Conservation (phyloP, 1,284 basidiomycete genomes). For the Moesziomyces globuligerus region DNA sequence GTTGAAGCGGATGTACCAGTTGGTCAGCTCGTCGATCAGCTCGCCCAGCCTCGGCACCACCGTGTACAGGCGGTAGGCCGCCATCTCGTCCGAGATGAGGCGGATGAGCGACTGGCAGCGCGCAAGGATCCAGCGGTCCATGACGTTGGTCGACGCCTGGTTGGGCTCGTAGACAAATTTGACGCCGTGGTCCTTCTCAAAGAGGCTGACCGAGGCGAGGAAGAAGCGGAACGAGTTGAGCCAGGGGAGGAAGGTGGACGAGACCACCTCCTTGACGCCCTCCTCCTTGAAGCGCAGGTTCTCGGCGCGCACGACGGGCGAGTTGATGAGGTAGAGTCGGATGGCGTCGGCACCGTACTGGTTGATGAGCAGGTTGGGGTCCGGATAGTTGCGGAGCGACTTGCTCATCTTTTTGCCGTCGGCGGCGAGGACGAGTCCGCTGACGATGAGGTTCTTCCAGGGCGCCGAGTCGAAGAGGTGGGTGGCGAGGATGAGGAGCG, state of each 20-base stretch:
- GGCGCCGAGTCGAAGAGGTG: conserved; percentile 93
- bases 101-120: conserved; percentile 95
- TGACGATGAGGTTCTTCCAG: conserved; percentile 98
- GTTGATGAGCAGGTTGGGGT: conserved; percentile 89
- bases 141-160: conserved; percentile 87
- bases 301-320: conserved; percentile 96
- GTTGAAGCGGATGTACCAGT: conserved; percentile 99
- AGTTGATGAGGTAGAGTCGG: conserved; percentile 98
- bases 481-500: conserved; percentile 91
- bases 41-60: conserved; percentile 93
- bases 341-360: conserved; percentile 96
- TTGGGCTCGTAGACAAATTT: conserved; percentile 89
- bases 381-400: conserved; percentile 97
- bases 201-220: conserved; percentile 89
- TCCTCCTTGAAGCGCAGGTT: conserved; percentile 98
- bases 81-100: conserved; percentile 93
- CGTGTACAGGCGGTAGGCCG: conserved; percentile 94
- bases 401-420: conserved; percentile 99
- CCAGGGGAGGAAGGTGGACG: conserved; percentile 96
- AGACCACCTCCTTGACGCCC: conserved; percentile 94
- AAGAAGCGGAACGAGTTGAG: conserved; percentile 99
- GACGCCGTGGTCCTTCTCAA: conserved; percentile 82
- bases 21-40: conserved; percentile 94
- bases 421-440: conserved; percentile 93
- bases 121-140: conserved; percentile 98